These are phyloP conservation scores for Penicillium flavigenum DNA, from an alignment of 495 filamentous ascomycete species.

Conservation along the genomic window DNA sequence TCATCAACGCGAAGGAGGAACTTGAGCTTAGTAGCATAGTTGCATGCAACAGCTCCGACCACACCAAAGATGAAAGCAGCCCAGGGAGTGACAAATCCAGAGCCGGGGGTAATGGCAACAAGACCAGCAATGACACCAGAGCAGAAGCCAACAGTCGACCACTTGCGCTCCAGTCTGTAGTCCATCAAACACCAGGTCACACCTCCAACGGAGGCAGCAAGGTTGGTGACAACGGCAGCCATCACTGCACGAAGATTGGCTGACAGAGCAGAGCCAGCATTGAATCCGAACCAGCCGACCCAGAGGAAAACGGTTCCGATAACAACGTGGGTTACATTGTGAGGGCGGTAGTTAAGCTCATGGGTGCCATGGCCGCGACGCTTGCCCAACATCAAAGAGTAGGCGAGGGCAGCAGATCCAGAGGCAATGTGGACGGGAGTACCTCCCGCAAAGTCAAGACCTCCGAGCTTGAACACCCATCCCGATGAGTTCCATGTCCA, in stretches of 20 bases:
- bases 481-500: slow-evolving; percentile 95
- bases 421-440: slow-evolving; percentile 96
- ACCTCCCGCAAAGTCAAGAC: slow-evolving; percentile 93
- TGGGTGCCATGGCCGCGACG: slow-evolving; percentile 80
- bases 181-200: slow-evolving; percentile 96
- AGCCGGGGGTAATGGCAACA: slow-evolving; percentile 90
- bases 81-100: slow-evolving; percentile 89
- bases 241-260: slow-evolving; percentile 79
- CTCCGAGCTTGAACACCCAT: slow-evolving; percentile 82
- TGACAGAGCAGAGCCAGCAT: slow-evolving; percentile 85
- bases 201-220: slow-evolving; percentile 67
- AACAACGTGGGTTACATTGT: slow-evolving; percentile 97
- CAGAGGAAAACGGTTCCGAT: slow-evolving; percentile 97
- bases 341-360: slow-evolving; percentile 92
- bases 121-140: slow-evolving; percentile 90
- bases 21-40: slow-evolving; percentile 96
- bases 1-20: slow-evolving; percentile 85
- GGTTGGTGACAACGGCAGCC: slow-evolving; percentile 58
- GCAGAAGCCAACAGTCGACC: slow-evolving; percentile 97
- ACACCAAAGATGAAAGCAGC: slow-evolving; percentile 87
- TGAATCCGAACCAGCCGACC: slow-evolving; percentile 99
- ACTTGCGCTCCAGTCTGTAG: slow-evolving; percentile 91
- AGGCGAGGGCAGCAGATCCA: slow-evolving; percentile 84
- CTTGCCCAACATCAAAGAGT: slow-evolving; percentile 81
- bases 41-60: slow-evolving; percentile 79